Base-by-base conservation (phyloP, 495 filamentous ascomycete genomes). In the Podospora pseudopauciseta region DNA sequence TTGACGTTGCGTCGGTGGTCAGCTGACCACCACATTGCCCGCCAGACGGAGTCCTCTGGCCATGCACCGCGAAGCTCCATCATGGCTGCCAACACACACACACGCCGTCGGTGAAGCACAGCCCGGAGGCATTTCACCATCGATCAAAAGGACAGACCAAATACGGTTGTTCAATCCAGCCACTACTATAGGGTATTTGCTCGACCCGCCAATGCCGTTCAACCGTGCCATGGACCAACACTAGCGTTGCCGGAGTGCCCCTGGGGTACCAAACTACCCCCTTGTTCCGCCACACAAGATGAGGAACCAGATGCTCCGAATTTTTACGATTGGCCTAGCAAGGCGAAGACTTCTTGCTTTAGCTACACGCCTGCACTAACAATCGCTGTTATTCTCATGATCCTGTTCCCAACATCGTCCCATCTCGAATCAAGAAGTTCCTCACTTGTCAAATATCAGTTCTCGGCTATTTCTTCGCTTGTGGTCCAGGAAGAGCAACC, bases 181-280 rank as follows among this genome's bases (percentile, higher is more conserved):
- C 5, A 30, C 19, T 18, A 32, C 30, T 32, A 32, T 32, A 15
- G 49, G 18, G 4, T 49, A 64, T 26, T 19, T 16, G n/a, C 16
- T 27, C 3, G 7, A 39, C 44, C 27, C 13, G 2, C 18, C 57
- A 28, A 60, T 73, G 64, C 70, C 66, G 67, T 70, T 72, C 71
- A 72, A n/a, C 73, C 73, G 71, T 66, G 62, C 73, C 71, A 68
- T 67, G 23, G 59, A 49, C 60, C 28, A 63, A 44, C 58, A 49
- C 30, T 55, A 20, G 39, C 49, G 61, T 58, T 55, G 27, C 4
- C 66, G 44, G 58, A 28, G 28, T 23, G 18, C 34, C 66, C 65
- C 44, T 61, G 53, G 58, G 44, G 44, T 44, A 67, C 34, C 59
- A 23, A n/a, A 56, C 61, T 63, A 56, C 61, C 49, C 15, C 3